These are phyloP conservation scores for Globisporangium okanoganense DNA, from an alignment of 352 stramenopile genomes.

Conservation along the genomic window DNA sequence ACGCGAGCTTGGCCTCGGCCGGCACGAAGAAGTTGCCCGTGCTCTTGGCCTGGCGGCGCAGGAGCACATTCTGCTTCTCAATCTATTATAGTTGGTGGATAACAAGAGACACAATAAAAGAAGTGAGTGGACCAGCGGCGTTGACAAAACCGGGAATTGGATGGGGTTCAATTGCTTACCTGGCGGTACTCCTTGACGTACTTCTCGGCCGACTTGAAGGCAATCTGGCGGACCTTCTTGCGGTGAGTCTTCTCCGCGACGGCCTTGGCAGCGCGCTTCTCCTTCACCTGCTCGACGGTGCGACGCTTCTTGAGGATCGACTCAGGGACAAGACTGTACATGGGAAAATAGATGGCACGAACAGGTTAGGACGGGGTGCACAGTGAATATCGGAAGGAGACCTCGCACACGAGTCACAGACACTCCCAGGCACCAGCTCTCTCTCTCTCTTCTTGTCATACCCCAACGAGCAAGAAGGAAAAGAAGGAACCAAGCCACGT, in stretches of 20 bases:
- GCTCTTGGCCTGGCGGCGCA: conserved; percentile 95
- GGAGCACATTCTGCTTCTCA: conserved; percentile 91
- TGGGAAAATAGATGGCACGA: conserved; percentile 14
- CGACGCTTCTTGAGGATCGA: conserved; percentile 91
- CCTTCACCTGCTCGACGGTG: conserved; percentile 85
- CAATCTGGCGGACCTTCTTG: conserved; percentile 86
- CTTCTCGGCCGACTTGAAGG: conserved; percentile 96
- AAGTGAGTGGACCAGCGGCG: neutral
- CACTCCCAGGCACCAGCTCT: neutral
- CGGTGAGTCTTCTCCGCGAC: conserved; percentile 77
- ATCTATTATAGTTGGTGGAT: conserved; percentile 44
- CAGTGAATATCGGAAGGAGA: conserved; percentile 20
- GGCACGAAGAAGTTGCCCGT: conserved; percentile 97
- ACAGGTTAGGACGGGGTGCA: conserved; percentile 75
- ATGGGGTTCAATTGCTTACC: conserved; percentile 44
- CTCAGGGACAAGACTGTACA: conserved; percentile 80
- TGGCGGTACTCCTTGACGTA: conserved; percentile 98
- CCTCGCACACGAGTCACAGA: conserved; percentile 7
- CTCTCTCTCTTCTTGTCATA: neutral
- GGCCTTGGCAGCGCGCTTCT: conserved; percentile 77
- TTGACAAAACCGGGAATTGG: no score
- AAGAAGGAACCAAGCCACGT: conserved; percentile 3
- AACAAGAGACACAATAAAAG: neutral
- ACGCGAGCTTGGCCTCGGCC: conserved; percentile 96
- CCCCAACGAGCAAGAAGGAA: neutral